A percentile compares a stretch with the other conserved stretches of the same genome.
Conservation (phyloP, 2,329 filamentous ascomycete species). For the Penicillium brevicompactum region DNA sequence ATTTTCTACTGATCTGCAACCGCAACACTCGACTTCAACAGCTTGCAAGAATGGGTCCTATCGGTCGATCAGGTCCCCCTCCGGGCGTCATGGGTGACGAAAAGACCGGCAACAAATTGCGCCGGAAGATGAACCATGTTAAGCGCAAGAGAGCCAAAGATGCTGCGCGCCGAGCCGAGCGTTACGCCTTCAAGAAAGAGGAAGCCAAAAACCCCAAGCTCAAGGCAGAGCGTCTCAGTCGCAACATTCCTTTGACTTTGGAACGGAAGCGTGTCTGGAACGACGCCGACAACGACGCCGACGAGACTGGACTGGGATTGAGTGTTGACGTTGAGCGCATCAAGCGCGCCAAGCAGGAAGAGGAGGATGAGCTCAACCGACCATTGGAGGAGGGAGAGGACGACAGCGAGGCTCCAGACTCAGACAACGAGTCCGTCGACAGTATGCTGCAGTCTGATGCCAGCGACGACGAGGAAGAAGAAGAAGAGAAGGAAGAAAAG, state of each 20-base stretch:
- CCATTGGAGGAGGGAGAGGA: conserved; percentile 48
- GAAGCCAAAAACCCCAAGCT: conserved; percentile 81
- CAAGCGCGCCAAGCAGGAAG: conserved; percentile 50
- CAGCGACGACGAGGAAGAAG: conserved; percentile 46
- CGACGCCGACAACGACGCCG: conserved; percentile 61
- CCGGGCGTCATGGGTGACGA: conserved; percentile 52
- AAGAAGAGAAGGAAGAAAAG: conserved; percentile 50
- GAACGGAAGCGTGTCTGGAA: conserved; percentile 93
- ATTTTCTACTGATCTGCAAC: conserved; percentile 6
- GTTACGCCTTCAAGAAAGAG: conserved; percentile 78
- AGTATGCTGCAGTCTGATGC: conserved; percentile 72
- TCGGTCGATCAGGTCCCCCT: conserved; percentile 45
- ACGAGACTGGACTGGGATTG: conserved; percentile 47
- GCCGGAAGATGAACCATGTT: conserved; percentile 75
- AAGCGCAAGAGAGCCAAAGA: conserved; percentile 77
- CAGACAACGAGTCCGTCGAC: conserved; percentile 64
- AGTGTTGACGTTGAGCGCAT: conserved; percentile 53
- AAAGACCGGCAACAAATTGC: conserved; percentile 74
- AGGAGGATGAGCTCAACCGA: conserved; percentile 45
- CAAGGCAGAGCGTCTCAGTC: conserved; percentile 70
- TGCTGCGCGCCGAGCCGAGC: conserved; percentile 72
- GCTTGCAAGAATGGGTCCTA: conserved; percentile 51
- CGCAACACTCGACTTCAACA: conserved; percentile 1
- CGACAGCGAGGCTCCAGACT: conserved; percentile 45
- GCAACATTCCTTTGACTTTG: conserved; percentile 78